These are phyloP conservation scores for Stephania cephalantha DNA, from an alignment of 164 flowering plant species.

Conservation along the genomic window DNA sequence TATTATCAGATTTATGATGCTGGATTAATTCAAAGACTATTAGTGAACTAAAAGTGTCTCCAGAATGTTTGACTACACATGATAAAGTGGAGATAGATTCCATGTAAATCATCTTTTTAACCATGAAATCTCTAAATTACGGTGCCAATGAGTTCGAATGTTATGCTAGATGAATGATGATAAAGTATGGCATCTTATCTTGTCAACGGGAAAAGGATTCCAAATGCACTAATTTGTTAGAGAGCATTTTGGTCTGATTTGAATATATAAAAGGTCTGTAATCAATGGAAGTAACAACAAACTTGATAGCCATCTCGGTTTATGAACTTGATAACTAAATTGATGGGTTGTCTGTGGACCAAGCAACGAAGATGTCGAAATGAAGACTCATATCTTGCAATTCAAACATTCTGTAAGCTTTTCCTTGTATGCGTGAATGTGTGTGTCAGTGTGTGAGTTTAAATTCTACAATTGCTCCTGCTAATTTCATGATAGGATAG, in stretches of 20 bases:
- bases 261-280: not conserved
- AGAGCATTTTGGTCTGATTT: not conserved
- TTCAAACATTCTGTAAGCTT: slow-evolving; percentile 31
- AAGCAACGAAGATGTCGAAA: slow-evolving; percentile 11
- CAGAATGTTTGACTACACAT: not conserved
- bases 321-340: not conserved
- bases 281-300: not conserved
- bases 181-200: too few species aligned
- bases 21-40: too few species aligned
- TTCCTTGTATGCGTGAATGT: not conserved
- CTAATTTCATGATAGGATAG: not conserved
- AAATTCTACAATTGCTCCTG: not conserved
- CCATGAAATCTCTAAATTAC: not conserved
- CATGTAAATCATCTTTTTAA: not conserved
- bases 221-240: not conserved
- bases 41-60: not conserved
- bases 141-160: not conserved
- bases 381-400: slow-evolving; percentile 25
- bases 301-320: not conserved
- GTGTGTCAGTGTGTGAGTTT: too few species aligned
- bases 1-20: too few species aligned
- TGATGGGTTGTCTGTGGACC: slow-evolving; percentile 30
- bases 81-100: not conserved
- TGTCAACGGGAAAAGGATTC: not conserved
- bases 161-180: not conserved